Evolutionary conservation across 495 filamentous ascomycete genomes (phyloP).

Genomic region (Penicillium egyptiacum): DNA sequence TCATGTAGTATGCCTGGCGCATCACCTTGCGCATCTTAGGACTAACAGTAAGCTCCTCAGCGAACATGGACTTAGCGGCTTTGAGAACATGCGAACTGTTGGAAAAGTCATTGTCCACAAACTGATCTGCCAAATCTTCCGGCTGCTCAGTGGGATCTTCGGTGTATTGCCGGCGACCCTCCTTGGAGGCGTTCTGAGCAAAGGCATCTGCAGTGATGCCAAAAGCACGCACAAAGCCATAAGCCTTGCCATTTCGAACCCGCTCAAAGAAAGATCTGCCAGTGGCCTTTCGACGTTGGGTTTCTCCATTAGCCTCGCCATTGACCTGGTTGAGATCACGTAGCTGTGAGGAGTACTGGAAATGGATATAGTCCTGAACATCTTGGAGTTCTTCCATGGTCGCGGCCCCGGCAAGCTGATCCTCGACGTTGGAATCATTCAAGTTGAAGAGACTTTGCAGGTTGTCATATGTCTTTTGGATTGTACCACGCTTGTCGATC

Average conservation of each 20-base stretch:
- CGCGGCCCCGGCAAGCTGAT: slow-evolving; percentile 69
- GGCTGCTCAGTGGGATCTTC: slow-evolving; percentile 77
- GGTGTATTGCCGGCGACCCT: slow-evolving; percentile 73
- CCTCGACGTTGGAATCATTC: slow-evolving; percentile 63
- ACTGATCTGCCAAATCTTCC: slow-evolving; percentile 78
- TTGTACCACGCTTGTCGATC: slow-evolving; percentile 80
- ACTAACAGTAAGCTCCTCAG: slow-evolving; percentile 84
- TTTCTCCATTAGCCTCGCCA: slow-evolving; percentile 46
- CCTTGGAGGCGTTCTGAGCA: slow-evolving; percentile 76
- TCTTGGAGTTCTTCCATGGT: slow-evolving; percentile 95
- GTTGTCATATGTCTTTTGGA: slow-evolving; percentile 74
- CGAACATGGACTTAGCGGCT: slow-evolving; percentile 81
- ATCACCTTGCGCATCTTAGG: slow-evolving; percentile 89
- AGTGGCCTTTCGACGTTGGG: slow-evolving; percentile 76
- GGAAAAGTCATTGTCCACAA: slow-evolving; percentile 71
- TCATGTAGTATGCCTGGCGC: slow-evolving; percentile 75
- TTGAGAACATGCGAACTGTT: slow-evolving; percentile 73
- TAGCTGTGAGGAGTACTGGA: slow-evolving; percentile 81
- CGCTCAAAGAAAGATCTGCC: slow-evolving; percentile 76
- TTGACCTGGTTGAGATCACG: slow-evolving; percentile 68
- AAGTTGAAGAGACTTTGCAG: slow-evolving; percentile 57
- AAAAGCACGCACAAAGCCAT: slow-evolving; percentile 81
- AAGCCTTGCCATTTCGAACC: slow-evolving; percentile 73
- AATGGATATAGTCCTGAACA: slow-evolving; percentile 93
- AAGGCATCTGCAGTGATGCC: slow-evolving; percentile 87